Base-by-base conservation (phyloP, 805 yeast genomes). In the Lachancea mirantina region DNA sequence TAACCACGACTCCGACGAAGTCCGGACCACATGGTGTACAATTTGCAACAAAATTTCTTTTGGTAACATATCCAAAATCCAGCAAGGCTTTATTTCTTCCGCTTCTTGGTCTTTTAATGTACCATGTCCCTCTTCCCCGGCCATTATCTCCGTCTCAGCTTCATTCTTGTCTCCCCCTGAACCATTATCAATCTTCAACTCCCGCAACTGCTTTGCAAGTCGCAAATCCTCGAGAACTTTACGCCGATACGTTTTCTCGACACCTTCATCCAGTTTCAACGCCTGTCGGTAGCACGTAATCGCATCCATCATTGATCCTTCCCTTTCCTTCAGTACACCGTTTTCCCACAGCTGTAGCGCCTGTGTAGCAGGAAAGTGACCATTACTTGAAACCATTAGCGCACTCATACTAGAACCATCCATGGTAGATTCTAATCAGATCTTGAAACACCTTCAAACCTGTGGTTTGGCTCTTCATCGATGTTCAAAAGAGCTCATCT, bases 301-400 rank as follows among this genome's bases (percentile, higher is more conserved):
- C 1, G 95, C 95, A 47, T 85, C 95, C n/a, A 83, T 69, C 74
- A 85, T 68, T 40, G 74, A 64, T 0, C 95, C 95, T 30, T 65
- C 70, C 20, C 70, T 62, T 56, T 87, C 96, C 48, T 78, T 78
- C 29, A 68, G 73, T 0, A 78, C 72, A 3, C 85, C 96, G 31
- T 65, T 55, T 45, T 80, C 85, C 62, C 83, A 85, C 14, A 72
- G 59, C 32, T 64, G 65, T 25, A 84, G 59, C 2, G 95, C 94
- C 28, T 50, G 46, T 13, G 23, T 19, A 4, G 40, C 34, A 13
- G 28, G 8, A 8, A 14, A 14, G n/a, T 25, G 19, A 14, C 18
- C n/a, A 7, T 25, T 19, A 6, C n/a, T 6, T 13, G 26, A 18
- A n/a, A n/a, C n/a, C n/a, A n/a, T n/a, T n/a, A n/a, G n/a, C n/a